Evolutionary conservation across 257 asterid species (phyloP), one percentile per base, ranked within the genome.

Genomic region (Solanum lycopersicoides): DNA sequence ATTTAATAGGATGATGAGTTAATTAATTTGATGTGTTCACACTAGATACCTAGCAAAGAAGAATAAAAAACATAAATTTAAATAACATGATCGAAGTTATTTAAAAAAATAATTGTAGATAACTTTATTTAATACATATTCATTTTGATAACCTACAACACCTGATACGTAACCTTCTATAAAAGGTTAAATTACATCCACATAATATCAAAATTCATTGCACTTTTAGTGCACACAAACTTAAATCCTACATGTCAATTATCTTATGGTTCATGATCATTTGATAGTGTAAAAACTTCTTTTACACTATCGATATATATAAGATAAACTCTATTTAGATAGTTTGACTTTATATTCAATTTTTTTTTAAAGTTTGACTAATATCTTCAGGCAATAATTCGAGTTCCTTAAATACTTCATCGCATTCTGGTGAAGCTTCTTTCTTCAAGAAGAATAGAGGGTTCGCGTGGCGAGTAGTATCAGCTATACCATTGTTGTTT

Each of bases 401-500:
- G n/a, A 92, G 89, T 89, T 92, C 94, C 89, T 91, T 92, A 71
- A 92, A 88, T 35, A 92, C 90, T 77, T 88, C 83, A 4, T 41
- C 23, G 39, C 95, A 93, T 11, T 50, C 89, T 1, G 93, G 82
- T 1, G 37, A 71, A 5, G 90, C 87, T 37, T 88, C 66, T 89
- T 90, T 91, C 92, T 83, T 91, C 84, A 90, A 32, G 89, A 92
- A 93, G 56, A 88, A 92, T 34, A 93, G 83, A 2, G 94, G 95
- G 53, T 93, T 93, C 4, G 93, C 95, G 0, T 88, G 86, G 59
- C 95, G 92, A 23, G 44, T 63, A 32, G 76, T 44, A 77, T 74
- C 93, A 14, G 83, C 92, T 6, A 93, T 89, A 14, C 95, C 95
- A 47, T 89, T 93, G 82, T 93, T 89, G 23, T 35, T 79, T 6